Evolutionary conservation across 2,329 filamentous ascomycete species (phyloP).

Genomic region (Colletotrichum horii): DNA sequence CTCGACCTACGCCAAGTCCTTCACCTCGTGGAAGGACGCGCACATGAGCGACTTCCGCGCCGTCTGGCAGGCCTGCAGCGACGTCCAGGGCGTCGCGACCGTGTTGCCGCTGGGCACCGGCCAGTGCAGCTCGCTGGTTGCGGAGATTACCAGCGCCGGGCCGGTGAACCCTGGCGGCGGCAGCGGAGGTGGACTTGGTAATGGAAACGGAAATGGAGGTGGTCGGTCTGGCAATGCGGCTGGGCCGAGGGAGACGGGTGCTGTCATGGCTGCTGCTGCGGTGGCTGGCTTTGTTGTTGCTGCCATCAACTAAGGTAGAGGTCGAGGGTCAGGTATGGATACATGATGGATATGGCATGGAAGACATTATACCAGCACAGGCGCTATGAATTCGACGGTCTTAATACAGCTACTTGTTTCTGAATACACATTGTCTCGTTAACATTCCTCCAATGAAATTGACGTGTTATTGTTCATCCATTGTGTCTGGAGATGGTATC

Average conservation of each 20-base stretch:
- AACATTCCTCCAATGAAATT: not conserved
- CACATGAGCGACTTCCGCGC: slow-evolving; percentile 23
- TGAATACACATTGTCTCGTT: accelerated
- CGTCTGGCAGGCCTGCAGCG: slow-evolving; percentile 30
- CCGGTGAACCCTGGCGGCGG: not conserved
- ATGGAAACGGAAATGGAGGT: not conserved
- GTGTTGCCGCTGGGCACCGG: not conserved
- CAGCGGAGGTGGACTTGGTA: not conserved
- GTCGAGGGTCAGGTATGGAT: not conserved
- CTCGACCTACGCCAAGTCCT: slow-evolving; percentile 25
- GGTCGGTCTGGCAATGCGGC: not conserved
- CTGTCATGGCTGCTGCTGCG: not conserved
- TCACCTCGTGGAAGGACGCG: slow-evolving; percentile 27
- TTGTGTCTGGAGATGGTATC: not conserved
- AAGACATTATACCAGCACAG: not conserved
- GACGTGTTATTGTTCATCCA: too few relatives aligned
- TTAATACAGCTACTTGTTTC: not conserved
- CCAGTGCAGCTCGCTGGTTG: slow-evolving; percentile 16
- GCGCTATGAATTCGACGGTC: not conserved
- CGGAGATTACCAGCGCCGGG: slow-evolving; percentile 13
- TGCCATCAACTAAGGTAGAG: not conserved
- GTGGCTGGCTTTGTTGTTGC: slow-evolving; percentile 12
- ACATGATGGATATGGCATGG: not conserved
- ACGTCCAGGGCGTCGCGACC: slow-evolving; percentile 26
- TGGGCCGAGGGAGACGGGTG: not conserved